Evolutionary conservation across 495 filamentous ascomycete species (phyloP).

Genomic region (Annulohypoxylon moriforme): DNA sequence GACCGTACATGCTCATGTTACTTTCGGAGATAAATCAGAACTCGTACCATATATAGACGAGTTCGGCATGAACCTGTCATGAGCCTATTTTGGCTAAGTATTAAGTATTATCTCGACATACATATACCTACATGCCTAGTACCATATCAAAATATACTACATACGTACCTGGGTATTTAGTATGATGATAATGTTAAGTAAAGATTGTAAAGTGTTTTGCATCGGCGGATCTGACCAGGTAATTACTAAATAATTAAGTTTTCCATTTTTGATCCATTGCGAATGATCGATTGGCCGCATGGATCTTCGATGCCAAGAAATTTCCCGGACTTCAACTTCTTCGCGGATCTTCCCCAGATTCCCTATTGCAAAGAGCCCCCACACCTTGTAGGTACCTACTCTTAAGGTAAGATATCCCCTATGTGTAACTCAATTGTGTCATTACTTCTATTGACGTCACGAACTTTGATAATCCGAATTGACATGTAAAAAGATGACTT

Average conservation of each 20-base stretch:
- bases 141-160: too few relatives aligned
- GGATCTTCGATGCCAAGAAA: conserved; percentile 43
- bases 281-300: conserved; percentile 30
- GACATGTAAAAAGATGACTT: conserved; percentile 15
- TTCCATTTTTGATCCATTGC: conserved; percentile 33
- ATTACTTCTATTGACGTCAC: conserved; percentile 36
- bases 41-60: not conserved
- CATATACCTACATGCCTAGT: too few relatives aligned
- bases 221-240: too few relatives aligned
- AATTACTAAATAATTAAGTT: not conserved
- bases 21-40: not conserved
- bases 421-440: conserved; percentile 38
- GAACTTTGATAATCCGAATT: conserved; percentile 2
- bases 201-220: too few relatives aligned
- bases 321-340: conserved; percentile 11
- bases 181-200: too few relatives aligned
- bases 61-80: not conserved
- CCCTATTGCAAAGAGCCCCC: conserved; percentile 13
- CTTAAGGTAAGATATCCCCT: conserved; percentile 32
- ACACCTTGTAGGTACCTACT: conserved; percentile 23
- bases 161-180: too few relatives aligned
- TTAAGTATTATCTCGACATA: not conserved
- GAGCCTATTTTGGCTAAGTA: not conserved
- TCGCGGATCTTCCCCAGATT: conserved; percentile 36
- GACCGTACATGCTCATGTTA: not conserved